These are phyloP conservation scores for Huntiella omanensis DNA, from an alignment of 2,329 filamentous ascomycete species.

Conservation along the genomic window DNA sequence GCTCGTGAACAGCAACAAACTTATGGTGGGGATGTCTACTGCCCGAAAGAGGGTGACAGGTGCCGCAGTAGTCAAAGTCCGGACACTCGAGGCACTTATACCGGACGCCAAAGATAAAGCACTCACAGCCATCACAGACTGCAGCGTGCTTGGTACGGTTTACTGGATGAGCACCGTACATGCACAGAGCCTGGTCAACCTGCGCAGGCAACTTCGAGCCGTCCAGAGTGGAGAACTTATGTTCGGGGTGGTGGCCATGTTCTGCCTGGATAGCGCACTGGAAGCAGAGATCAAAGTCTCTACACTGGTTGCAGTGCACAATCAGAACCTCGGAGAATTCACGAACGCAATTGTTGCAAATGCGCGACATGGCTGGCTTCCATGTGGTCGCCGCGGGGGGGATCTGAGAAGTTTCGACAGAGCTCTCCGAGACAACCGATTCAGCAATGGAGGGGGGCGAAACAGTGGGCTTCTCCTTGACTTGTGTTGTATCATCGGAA, in stretches of 20 bases:
- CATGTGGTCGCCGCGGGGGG: conserved; percentile 17
- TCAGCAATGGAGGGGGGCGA: no score
- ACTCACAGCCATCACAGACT: conserved; percentile 87
- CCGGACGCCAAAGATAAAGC: conserved; percentile 61
- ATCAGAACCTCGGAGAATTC: conserved; percentile 55
- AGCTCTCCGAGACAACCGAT: no score
- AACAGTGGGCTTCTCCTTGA: no score
- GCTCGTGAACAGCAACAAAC: conserved; percentile 74
- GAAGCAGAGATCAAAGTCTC: conserved; percentile 85
- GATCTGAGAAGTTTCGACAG: no score
- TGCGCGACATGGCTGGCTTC: conserved; percentile 24
- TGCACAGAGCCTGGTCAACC: conserved; percentile 23
- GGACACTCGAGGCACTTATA: conserved; percentile 96
- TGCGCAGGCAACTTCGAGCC: conserved; percentile 41
- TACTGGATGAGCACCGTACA: conserved; percentile 34
- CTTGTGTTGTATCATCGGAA: no score
- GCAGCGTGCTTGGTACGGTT: conserved; percentile 70
- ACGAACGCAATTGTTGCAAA: conserved; percentile 47
- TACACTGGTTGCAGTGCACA: conserved; percentile 66
- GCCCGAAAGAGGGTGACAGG: conserved; percentile 49
- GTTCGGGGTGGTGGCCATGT: conserved; percentile 82
- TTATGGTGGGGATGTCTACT: conserved; percentile 66
- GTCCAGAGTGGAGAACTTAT: conserved; percentile 52
- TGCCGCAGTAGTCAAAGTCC: conserved; percentile 86
- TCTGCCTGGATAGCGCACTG: conserved; percentile 54